Percentiles rank a stretch among this genome's conserved stretches.
Conservation (phyloP, 1,284 basidiomycete genomes). For the Pseudozyma flocculosa region DNA sequence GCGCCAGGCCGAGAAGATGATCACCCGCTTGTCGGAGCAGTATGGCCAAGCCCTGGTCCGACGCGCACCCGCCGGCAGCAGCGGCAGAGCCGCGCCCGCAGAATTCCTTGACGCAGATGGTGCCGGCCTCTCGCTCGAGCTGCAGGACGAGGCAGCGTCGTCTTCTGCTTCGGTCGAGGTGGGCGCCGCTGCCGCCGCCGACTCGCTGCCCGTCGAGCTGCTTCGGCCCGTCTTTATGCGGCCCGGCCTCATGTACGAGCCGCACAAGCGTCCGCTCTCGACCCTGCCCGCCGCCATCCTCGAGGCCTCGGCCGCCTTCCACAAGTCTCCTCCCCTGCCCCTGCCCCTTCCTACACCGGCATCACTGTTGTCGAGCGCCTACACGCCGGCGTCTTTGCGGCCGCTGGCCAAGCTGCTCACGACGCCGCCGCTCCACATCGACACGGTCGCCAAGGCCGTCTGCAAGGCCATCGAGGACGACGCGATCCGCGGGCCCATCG, state of each 20-base stretch:
- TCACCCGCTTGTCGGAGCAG: conserved; percentile 57
- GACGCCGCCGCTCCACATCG: conserved; percentile 88
- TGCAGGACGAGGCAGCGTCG: conserved; percentile 11
- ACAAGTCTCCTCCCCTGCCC: conserved; percentile 25
- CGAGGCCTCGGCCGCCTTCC: conserved; percentile 63
- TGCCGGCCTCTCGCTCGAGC: conserved; percentile 25
- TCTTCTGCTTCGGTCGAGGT: neutral
- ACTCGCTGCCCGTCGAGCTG: neutral
- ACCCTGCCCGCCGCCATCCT: conserved; percentile 82
- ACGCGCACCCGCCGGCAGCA: too few relatives aligned
- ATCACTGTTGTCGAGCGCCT: conserved; percentile 19
- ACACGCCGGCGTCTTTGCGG: conserved; percentile 58
- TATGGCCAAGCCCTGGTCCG: conserved; percentile 70
- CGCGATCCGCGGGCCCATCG: conserved; percentile 30
- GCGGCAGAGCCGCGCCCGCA: too few relatives aligned
- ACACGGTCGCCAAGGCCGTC: conserved; percentile 87
- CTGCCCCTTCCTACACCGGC: conserved; percentile 68
- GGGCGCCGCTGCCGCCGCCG: too few relatives aligned
- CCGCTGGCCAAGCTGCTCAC: conserved; percentile 75
- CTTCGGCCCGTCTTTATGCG: conserved; percentile 30
- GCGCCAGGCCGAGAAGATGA: conserved; percentile 77
- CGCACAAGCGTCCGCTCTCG: conserved; percentile 82
- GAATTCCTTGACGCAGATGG: conserved; percentile 31
- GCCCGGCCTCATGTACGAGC: conserved; percentile 89
- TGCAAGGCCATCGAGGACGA: conserved; percentile 62